phyloP scores from a whole-genome alignment of 228 moss, liverwort and hornwort species.

The Sphagnum magellanicum region DNA sequence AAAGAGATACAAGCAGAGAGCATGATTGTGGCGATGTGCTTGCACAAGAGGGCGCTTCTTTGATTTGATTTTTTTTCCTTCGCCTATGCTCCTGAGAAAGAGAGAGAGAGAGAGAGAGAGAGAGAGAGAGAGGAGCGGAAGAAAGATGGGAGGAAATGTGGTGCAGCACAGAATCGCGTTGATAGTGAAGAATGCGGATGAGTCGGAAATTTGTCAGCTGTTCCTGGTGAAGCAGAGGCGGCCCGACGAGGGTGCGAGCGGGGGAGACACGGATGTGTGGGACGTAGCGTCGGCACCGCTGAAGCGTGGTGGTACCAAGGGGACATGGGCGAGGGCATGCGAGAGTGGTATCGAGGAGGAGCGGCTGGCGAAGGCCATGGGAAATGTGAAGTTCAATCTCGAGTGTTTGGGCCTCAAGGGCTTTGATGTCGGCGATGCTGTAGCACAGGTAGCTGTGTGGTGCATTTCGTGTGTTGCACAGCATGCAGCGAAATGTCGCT shows the following conservation, averaged over 20 bases:
- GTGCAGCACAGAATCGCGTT: constrained; percentile 3
- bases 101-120: background rate
- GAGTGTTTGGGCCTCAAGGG: constrained; percentile 54
- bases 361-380: constrained; percentile 32
- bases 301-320: background rate
- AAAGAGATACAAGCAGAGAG: too few species aligned
- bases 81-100: background rate
- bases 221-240: constrained; percentile 21
- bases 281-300: constrained; percentile 37
- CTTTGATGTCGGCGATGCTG: constrained; percentile 33
- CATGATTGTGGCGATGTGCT: too few species aligned
- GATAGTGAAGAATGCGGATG: constrained; percentile 13
- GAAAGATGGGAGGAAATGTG: background rate
- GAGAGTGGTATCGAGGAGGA: constrained; percentile 15
- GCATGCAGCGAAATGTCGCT: too few species aligned
- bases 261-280: constrained; percentile 26
- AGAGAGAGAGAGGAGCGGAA: background rate
- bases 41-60: too few species aligned
- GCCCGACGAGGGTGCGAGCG: constrained; percentile 1
- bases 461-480: too few species aligned
- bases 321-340: constrained; percentile 4
- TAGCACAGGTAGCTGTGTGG: constrained; percentile 22
- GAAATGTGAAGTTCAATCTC: constrained; percentile 48
- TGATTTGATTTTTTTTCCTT: too few species aligned
- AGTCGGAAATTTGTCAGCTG: constrained; percentile 10